phyloP scores from a whole-genome alignment of 2,329 filamentous ascomycete genomes.

The Sordariomycetes sp. region DNA sequence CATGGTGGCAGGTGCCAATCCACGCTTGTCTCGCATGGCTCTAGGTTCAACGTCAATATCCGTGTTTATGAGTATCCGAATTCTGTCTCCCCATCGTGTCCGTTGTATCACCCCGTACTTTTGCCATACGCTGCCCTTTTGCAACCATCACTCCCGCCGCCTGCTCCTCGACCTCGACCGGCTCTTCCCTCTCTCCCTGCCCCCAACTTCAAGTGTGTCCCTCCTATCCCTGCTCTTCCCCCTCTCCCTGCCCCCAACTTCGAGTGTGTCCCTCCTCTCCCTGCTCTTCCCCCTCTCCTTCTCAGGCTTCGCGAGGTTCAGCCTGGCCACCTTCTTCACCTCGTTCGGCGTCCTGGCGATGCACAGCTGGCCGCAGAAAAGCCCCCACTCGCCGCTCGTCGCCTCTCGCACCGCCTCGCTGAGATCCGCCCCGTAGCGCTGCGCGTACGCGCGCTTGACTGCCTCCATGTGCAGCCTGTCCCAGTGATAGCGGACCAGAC shows the following conservation, averaged over 20 bases:
- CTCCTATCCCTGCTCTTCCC: neutral
- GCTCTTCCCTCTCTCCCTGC: neutral
- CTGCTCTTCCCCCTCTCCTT: neutral
- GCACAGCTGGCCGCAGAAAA: constrained; percentile 64
- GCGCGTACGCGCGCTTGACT: constrained; percentile 70
- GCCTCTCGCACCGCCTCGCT: constrained; percentile 70
- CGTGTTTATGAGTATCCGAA: neutral
- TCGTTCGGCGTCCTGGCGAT: constrained; percentile 51
- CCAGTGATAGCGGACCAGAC: constrained; percentile 88
- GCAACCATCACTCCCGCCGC: neutral
- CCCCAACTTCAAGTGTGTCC: neutral
- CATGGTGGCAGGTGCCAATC: too few relatives aligned
- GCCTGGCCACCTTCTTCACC: constrained; percentile 39
- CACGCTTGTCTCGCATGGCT: too few relatives aligned
- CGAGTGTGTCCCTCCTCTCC: neutral
- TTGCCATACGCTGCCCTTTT: too few relatives aligned
- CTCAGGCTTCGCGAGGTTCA: constrained; percentile 3
- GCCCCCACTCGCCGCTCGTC: constrained; percentile 64
- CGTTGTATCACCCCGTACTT: too few relatives aligned
- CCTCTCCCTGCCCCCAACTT: neutral
- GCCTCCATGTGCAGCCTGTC: constrained; percentile 70
- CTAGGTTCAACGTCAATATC: too few relatives aligned
- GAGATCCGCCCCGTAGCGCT: constrained; percentile 64
- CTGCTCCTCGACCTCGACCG: neutral
- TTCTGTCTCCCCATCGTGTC: neutral